A percentile compares a stretch with the other conserved stretches of the same genome.
Evolutionary conservation across 176 grass and related monocot species (phyloP).

Genomic region (Themeda triandra): DNA sequence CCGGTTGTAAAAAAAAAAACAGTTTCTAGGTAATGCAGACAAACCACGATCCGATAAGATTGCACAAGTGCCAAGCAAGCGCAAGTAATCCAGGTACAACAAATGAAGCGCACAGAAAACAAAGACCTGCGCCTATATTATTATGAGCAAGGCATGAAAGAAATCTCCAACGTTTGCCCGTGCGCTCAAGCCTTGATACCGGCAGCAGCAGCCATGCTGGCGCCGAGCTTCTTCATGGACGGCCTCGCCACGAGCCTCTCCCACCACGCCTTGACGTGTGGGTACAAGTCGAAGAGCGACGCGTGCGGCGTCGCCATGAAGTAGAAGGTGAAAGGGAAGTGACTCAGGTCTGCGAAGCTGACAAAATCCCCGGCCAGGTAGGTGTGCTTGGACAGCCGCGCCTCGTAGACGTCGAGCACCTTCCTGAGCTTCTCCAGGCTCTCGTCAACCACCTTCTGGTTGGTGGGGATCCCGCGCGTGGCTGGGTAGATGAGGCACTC

Average conservation of each 20-base stretch:
- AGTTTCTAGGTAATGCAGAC: too few species aligned
- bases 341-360: slow-evolving; percentile 21
- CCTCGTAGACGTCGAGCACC: slow-evolving; percentile 26
- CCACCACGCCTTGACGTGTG: neutral
- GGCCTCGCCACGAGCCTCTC: neutral
- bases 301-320: neutral
- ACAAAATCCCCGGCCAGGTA: slow-evolving; percentile 16
- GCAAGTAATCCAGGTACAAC: neutral
- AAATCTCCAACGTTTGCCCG: neutral
- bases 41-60: too few species aligned
- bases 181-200: neutral
- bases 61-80: too few species aligned
- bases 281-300: neutral
- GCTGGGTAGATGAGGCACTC: neutral
- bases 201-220: neutral
- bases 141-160: neutral
- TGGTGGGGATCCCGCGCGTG: neutral
- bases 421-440: slow-evolving; percentile 5
- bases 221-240: neutral
- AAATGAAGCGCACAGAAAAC: neutral
- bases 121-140: neutral
- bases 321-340: neutral
- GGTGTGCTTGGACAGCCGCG: neutral
- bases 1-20: too few species aligned
- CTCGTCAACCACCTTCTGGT: neutral